Conservation (phyloP, 2,329 filamentous ascomycete species). For the Dissoconium aciculare region DNA sequence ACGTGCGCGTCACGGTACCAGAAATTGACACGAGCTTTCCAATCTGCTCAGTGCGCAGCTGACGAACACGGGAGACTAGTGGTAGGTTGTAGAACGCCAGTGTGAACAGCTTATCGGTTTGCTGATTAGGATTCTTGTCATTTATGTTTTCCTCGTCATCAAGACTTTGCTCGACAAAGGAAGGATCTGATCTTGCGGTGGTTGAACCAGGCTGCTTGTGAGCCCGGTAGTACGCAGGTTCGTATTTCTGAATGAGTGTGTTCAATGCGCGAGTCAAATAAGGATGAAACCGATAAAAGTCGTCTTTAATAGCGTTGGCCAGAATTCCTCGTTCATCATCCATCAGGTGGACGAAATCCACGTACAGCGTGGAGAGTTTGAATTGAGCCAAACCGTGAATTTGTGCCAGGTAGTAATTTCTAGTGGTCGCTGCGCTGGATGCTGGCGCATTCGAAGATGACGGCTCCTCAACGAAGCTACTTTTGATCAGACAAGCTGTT, state of each 20-base stretch:
- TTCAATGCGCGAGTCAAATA: constrained; percentile 81
- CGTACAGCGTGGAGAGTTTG: constrained; percentile 69
- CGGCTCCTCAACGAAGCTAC: constrained; percentile 52
- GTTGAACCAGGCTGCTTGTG: constrained; percentile 71
- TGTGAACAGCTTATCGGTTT: constrained; percentile 91
- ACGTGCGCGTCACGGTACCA: constrained; percentile 89
- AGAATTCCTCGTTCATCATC: constrained; percentile 64
- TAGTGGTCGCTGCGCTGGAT: constrained; percentile 56
- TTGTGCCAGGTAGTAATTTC: constrained; percentile 74
- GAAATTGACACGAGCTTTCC: constrained; percentile 91
- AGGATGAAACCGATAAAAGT: constrained; percentile 90
- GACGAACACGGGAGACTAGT: constrained; percentile 69
- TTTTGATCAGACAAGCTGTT: not conserved
- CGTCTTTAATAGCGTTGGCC: constrained; percentile 69
- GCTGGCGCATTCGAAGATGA: constrained; percentile 47
- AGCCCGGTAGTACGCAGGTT: constrained; percentile 83
- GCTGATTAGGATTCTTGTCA: constrained; percentile 72
- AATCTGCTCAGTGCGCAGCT: constrained; percentile 76
- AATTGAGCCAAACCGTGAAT: constrained; percentile 62
- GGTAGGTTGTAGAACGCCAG: constrained; percentile 89
- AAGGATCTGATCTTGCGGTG: constrained; percentile 51
- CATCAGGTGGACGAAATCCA: constrained; percentile 74
- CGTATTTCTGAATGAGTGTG: constrained; percentile 86
- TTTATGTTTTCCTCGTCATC: constrained; percentile 45
- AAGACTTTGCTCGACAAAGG: constrained; percentile 40